Evolutionary conservation across 1,139 yeast genomes (phyloP), one percentile per base, ranked within the genome.

Genomic region (Spathaspora sp.): DNA sequence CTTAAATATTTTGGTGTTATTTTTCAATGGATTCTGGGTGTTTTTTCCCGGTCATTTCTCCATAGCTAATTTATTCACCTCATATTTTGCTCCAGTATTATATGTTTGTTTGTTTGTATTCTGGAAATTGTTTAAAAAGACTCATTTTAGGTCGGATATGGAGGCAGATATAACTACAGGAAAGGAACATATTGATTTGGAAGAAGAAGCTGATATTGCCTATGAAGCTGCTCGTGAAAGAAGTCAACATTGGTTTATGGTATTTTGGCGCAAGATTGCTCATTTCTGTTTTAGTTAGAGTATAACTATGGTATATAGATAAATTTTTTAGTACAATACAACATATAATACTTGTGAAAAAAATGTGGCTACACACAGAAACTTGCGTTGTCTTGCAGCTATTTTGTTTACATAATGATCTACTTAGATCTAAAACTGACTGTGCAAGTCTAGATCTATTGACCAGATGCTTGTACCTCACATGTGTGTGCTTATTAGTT

Each of bases 11-110:
- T 18, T 64, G 31, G 65, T 70, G 18, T 56, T 70, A 38, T 55
- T 70, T 39, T 71, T 68, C 60, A 70, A 70, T 47, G 76, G 76
- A 7, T 71, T 70, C 56, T 67, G 73, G 74, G 58, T 70, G 9
- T 70, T 71, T 46, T 70, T 71, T 63, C 75, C 75, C 0, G 70
- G 70, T 13, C 57, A 65, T 40, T 66, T 68, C 42, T 50, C 65
- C 2, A 74, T 60, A 24, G 63, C 73, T 8, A 62, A 68, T 53
- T 59, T 70, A 44, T 69, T 70, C 55, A 69, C 75, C 1, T 61
- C 70, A 7, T 70, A 70, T 55, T 70, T 70, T 59, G 74, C 74
- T 11, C 75, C 73, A 1, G 71, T 67, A 2, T 60, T 70, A 47
- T 60, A 59, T 41, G 38, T 61, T 7, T 42, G 45, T 2, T 58